Percentiles rank a stretch among this genome's conserved stretches.
phyloP scores from a whole-genome alignment of 1,284 basidiomycete genomes.

The Limonomyces culmigenus region DNA sequence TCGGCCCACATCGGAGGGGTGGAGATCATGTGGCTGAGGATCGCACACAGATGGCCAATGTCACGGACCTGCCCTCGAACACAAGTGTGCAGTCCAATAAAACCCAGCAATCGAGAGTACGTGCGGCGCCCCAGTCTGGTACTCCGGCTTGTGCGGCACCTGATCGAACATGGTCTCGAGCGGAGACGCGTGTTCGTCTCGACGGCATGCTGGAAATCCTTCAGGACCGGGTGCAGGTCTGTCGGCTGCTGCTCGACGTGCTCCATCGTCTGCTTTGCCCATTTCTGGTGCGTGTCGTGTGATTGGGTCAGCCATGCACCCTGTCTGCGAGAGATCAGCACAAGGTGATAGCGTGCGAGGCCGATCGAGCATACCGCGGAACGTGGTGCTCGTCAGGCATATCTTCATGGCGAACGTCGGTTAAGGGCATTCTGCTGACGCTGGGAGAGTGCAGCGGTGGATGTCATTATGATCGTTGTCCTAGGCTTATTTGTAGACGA shows the following conservation, averaged over 20 bases:
- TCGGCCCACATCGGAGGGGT: constrained; percentile 12
- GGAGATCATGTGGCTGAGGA: constrained; percentile 23
- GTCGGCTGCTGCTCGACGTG: background rate
- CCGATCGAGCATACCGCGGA: background rate
- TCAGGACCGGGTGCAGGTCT: constrained; percentile 13
- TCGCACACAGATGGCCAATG: constrained; percentile 24
- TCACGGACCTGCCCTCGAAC: constrained; percentile 17
- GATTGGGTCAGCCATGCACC: background rate
- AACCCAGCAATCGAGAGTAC: background rate
- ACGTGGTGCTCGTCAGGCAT: background rate
- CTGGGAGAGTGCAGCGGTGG: too few relatives aligned
- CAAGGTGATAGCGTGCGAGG: background rate
- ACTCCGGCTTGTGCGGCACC: background rate
- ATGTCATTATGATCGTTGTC: too few relatives aligned
- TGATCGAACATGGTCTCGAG: constrained; percentile 21
- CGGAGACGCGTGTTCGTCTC: constrained; percentile 18
- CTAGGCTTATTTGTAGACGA: too few relatives aligned
- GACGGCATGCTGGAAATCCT: constrained; percentile 20
- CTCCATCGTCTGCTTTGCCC: background rate
- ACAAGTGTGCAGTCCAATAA: background rate
- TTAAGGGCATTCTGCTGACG: too few relatives aligned
- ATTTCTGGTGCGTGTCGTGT: background rate
- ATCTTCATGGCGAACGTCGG: too few relatives aligned
- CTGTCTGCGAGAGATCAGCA: background rate
- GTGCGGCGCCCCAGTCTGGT: background rate